These are phyloP conservation scores for Penicillium bovifimosum DNA, from an alignment of 495 filamentous ascomycete species.

Conservation along the genomic window DNA sequence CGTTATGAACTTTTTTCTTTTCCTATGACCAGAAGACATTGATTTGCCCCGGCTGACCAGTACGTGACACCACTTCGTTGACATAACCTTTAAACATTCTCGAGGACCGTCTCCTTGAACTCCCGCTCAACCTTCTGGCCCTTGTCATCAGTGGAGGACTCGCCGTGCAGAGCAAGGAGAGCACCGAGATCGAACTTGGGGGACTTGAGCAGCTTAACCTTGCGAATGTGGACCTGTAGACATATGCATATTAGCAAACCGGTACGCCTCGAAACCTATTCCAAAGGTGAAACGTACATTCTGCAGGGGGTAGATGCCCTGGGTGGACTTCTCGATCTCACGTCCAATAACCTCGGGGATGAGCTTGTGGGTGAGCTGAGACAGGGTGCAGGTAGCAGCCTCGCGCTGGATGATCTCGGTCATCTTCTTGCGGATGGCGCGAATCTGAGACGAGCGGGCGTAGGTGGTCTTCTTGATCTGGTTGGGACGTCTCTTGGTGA, in stretches of 20 bases:
- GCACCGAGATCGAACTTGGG: constrained; percentile 99
- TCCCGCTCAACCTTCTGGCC: constrained; percentile 98
- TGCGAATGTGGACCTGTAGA: constrained; percentile 92
- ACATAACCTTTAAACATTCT: constrained; percentile 66
- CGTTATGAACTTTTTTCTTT: constrained; percentile 34
- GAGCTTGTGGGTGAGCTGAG: constrained; percentile 93
- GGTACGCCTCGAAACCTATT: background rate
- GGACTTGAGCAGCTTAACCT: constrained; percentile 96
- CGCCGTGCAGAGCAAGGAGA: constrained; percentile 90
- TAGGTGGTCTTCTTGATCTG: constrained; percentile 99
- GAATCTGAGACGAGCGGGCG: constrained; percentile 90
- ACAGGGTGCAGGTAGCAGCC: constrained; percentile 85
- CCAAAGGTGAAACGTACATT: constrained; percentile 59
- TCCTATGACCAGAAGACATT: constrained; percentile 28
- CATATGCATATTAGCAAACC: constrained; percentile 22
- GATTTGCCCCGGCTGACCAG: constrained; percentile 24
- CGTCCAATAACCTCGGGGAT: constrained; percentile 99
- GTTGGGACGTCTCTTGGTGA: constrained; percentile 97
- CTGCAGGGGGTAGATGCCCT: constrained; percentile 99
- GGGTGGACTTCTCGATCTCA: constrained; percentile 98
- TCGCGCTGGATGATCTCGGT: constrained; percentile 96
- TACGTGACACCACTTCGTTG: constrained; percentile 23
- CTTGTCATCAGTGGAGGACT: constrained; percentile 91
- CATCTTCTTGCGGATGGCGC: constrained; percentile 99
- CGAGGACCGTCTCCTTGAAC: constrained; percentile 96